Base-by-base conservation (phyloP, 208 protist species). In the Perkinsela sp. region DNA sequence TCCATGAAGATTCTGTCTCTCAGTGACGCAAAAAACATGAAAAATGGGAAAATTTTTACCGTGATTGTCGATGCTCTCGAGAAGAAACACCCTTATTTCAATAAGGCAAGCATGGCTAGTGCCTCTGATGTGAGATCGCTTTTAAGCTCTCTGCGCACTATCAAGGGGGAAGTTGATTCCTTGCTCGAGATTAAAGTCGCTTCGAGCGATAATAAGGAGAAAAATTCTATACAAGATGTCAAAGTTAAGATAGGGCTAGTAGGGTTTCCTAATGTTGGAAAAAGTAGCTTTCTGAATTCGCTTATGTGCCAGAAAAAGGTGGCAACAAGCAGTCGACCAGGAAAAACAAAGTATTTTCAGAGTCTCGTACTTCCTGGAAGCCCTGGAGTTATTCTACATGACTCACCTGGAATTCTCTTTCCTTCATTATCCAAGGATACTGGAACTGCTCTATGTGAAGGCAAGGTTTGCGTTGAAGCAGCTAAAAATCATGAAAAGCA, bases 261-360 rank as follows among this genome's bases (percentile, higher is more conserved):
- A 2, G 95, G 96, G 1, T 98, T 96, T 81, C 96, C 95, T 0
- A 98, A 98, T 77, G 96, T 98, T 31, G 96, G 96, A 69, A 98
- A 98, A 80, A 93, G 82, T 1, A 94, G 85, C 29, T 97, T 94
- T 0, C 95, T 98, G 73, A 98, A 98, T 81, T 90, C 88, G 0
- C 82, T 97, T 31, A 83, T 87, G 66, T 81, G 84, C 31, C 80
- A 75, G 30, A 98, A 97, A 80, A 88, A 88, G 70, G 94, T 97
- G 0, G 81, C 91, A 13, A 94, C 97, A 32, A 88, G 87, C 66
- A 79, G 92, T 32, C 97, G 94, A 0, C 96, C 95, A 0, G 95
- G 95, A 31, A 97, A 97, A 73, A 98, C 96, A 28, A 98, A 98
- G 77, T 95, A 98, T 80, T 96, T 98, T 70, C 91, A 96, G 78